These are phyloP conservation scores for Chloris gayana DNA, from an alignment of 176 grass and related monocot species.

Conservation along the genomic window DNA sequence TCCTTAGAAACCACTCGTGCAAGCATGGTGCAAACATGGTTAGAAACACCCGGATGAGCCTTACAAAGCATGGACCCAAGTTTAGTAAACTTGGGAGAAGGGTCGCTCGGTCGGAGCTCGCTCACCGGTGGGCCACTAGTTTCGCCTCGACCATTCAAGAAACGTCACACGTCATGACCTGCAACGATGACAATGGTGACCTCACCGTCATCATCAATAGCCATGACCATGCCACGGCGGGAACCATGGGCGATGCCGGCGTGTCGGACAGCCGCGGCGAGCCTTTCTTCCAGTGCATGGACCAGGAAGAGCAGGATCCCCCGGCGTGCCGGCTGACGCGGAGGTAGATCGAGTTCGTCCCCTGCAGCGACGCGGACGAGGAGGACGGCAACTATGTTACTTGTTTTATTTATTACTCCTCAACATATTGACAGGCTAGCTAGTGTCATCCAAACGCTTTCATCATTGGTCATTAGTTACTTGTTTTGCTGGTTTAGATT, in stretches of 20 bases:
- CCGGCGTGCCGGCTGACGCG: too few species aligned
- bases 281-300: conserved; percentile 63
- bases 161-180: conserved; percentile 34
- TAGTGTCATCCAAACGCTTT: too few species aligned
- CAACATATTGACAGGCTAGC: too few species aligned
- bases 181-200: conserved; percentile 9
- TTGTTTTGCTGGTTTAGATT: too few species aligned
- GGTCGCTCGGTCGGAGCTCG: conserved; percentile 1
- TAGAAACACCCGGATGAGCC: conserved; percentile 2
- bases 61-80: conserved; percentile 42
- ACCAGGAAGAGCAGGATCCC: conserved; percentile 32
- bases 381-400: conserved; percentile 41
- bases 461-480: too few species aligned
- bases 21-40: neutral
- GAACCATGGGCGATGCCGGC: neutral
- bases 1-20: neutral
- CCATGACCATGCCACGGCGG: conserved; percentile 2
- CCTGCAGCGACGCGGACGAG: conserved; percentile 34
- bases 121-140: conserved; percentile 38
- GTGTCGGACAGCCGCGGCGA: neutral
- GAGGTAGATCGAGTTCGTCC: conserved; percentile 36
- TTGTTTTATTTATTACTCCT: too few species aligned
- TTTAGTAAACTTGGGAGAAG: conserved; percentile 43
- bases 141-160: too few species aligned
- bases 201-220: neutral